Evolutionary conservation across 2,329 filamentous ascomycete genomes (phyloP).

Genomic region (Basipetospora sp.): DNA sequence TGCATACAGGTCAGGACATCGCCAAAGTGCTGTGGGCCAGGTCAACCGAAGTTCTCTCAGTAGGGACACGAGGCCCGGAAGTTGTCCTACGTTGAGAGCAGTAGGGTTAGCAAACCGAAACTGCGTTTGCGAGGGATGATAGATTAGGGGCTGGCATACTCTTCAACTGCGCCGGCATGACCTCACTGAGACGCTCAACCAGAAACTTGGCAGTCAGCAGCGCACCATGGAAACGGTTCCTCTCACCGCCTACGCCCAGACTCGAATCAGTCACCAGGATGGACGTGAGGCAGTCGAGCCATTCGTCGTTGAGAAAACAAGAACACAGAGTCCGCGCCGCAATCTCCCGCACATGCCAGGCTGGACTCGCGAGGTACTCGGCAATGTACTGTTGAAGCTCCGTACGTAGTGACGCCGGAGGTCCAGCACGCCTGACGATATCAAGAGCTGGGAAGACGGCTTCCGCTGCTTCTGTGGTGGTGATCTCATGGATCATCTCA

Average conservation of each 20-base stretch:
- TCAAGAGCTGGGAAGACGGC: constrained; percentile 74
- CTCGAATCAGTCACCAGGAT: constrained; percentile 21
- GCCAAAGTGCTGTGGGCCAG: background rate
- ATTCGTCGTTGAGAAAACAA: constrained; percentile 38
- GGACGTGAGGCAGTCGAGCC: constrained; percentile 26
- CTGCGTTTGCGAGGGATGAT: constrained; percentile 13
- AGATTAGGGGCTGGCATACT: no score
- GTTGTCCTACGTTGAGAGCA: constrained; percentile 14
- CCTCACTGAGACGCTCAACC: constrained; percentile 36
- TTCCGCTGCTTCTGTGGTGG: constrained; percentile 34
- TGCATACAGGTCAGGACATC: constrained; percentile 26
- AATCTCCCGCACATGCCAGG: constrained; percentile 74
- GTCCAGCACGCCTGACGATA: constrained; percentile 57
- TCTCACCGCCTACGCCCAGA: constrained; percentile 15
- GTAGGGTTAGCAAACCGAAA: background rate
- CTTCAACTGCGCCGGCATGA: constrained; percentile 27
- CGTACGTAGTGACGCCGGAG: constrained; percentile 41
- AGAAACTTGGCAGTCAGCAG: constrained; percentile 42
- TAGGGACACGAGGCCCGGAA: constrained; percentile 17
- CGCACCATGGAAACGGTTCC: constrained; percentile 44
- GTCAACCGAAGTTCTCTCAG: constrained; percentile 10
- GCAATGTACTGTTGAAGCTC: constrained; percentile 44
- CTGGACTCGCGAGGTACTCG: constrained; percentile 49
- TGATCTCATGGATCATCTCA: constrained; percentile 25
- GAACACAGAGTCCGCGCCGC: constrained; percentile 59